Evolutionary conservation across 2,329 filamentous ascomycete species (phyloP).

Genomic region (Trichophyton verrucosum): DNA sequence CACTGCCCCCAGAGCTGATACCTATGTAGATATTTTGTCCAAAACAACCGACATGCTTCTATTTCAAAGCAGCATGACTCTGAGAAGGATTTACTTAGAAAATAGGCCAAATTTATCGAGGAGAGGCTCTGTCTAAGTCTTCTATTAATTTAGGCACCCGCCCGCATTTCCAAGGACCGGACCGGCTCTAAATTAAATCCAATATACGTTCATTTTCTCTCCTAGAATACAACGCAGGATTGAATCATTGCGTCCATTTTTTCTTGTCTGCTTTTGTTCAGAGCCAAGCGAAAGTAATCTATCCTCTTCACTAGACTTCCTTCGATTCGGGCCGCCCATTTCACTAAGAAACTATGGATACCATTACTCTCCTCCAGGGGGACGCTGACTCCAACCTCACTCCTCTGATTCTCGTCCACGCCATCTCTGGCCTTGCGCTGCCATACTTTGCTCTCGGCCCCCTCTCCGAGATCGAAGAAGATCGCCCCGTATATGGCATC

Average conservation of each 20-base stretch:
- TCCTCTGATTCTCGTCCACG: conserved; percentile 16
- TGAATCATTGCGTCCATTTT: conserved; percentile 2
- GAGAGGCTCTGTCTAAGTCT: neutral
- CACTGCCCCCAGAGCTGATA: neutral
- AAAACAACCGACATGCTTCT: conserved; percentile 5
- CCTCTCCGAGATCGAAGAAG: conserved; percentile 9
- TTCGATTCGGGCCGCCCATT: neutral
- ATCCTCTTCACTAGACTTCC: conserved; percentile 1
- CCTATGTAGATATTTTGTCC: neutral
- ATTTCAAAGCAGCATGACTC: neutral
- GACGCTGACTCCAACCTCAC: conserved; percentile 11
- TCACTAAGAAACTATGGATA: conserved; percentile 11
- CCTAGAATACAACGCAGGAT: conserved; percentile 1
- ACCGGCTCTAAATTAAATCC: conserved; percentile 5
- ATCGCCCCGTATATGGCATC: conserved; percentile 16
- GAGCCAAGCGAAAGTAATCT: conserved; percentile 4
- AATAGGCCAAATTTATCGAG: neutral
- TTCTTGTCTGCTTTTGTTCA: neutral
- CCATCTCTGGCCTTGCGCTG: conserved; percentile 15
- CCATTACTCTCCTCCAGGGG: conserved; percentile 16
- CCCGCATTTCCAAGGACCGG: conserved; percentile 1
- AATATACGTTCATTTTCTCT: conserved; percentile 5
- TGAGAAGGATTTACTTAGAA: conserved; percentile 1
- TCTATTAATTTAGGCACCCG: conserved; percentile 4
- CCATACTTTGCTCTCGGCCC: conserved; percentile 16